Conservation (phyloP, 345 rosid genomes). For the Erodium maritimum region DNA sequence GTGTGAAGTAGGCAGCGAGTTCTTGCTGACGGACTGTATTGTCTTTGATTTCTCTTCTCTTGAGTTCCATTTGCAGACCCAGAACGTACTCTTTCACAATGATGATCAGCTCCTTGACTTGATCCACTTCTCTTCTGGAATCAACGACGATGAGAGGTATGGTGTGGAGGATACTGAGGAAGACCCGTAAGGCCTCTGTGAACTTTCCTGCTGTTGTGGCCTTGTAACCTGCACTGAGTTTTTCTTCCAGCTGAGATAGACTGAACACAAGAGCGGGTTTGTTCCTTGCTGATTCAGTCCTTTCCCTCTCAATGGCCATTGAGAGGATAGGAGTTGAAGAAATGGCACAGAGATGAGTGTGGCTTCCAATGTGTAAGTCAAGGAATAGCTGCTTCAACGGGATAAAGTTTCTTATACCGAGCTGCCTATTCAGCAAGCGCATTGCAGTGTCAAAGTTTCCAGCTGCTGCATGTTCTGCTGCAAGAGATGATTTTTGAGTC, state of each 20-base stretch:
- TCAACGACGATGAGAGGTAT: slow-evolving; percentile 87
- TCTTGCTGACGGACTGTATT: slow-evolving; percentile 71
- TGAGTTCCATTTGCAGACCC: slow-evolving; percentile 75
- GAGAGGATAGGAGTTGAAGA: slow-evolving; percentile 67
- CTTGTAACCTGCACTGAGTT: slow-evolving; percentile 78
- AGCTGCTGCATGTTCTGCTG: slow-evolving; percentile 87
- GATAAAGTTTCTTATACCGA: slow-evolving; percentile 64
- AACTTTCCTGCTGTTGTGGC: slow-evolving; percentile 79
- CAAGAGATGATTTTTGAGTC: slow-evolving; percentile 76
- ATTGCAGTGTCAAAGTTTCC: slow-evolving; percentile 89
- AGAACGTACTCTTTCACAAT: slow-evolving; percentile 78
- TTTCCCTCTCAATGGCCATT: slow-evolving; percentile 69
- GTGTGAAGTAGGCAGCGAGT: slow-evolving; percentile 99
- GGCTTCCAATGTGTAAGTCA: slow-evolving; percentile 72
- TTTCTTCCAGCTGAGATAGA: slow-evolving; percentile 83
- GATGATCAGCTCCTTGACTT: slow-evolving; percentile 66
- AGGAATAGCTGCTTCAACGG: slow-evolving; percentile 66
- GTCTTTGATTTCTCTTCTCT: slow-evolving; percentile 66
- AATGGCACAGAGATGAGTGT: slow-evolving; percentile 55
- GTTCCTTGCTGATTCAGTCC: slow-evolving; percentile 70
- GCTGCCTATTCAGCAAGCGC: slow-evolving; percentile 83
- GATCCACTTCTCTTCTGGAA: slow-evolving; percentile 93
- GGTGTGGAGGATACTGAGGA: slow-evolving; percentile 71
- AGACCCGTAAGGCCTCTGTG: slow-evolving; percentile 61
- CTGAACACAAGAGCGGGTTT: slow-evolving; percentile 68